Percentiles rank a stretch among this genome's conserved stretches.
Conservation (phyloP, 1,139 yeast species). For the Nadsonia commutata region DNA sequence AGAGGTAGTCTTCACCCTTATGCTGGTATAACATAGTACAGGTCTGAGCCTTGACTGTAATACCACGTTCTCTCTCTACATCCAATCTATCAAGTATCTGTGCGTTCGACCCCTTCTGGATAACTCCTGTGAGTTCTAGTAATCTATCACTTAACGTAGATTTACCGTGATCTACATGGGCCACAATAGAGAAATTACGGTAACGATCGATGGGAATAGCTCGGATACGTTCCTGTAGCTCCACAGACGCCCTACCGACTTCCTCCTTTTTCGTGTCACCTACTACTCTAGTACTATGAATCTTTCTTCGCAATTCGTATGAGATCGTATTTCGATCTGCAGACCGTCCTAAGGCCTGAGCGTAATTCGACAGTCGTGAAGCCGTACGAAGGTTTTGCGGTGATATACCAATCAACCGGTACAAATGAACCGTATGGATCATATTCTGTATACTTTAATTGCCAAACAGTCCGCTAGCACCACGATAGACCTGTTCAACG, state of each 20-base stretch:
- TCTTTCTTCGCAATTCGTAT: not conserved
- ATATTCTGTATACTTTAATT: no score
- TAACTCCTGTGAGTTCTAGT: constrained; percentile 78
- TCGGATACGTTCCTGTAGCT: constrained; percentile 37
- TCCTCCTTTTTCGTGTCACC: not conserved
- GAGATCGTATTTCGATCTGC: no score
- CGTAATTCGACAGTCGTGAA: no score
- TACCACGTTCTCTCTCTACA: constrained; percentile 91
- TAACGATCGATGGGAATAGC: constrained; percentile 70
- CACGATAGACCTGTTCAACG: no score
- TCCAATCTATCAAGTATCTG: constrained; percentile 88
- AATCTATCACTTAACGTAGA: constrained; percentile 81
- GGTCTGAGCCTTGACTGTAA: constrained; percentile 93
- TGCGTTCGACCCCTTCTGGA: constrained; percentile 60
- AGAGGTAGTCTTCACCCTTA: constrained; percentile 55
- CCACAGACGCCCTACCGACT: constrained; percentile 4
- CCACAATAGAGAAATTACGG: constrained; percentile 86
- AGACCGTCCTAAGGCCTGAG: no score
- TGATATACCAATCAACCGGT: no score
- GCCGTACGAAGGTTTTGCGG: no score
- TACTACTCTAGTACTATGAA: not conserved
- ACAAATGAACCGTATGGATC: no score
- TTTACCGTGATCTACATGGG: constrained; percentile 98
- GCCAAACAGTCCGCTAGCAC: no score
- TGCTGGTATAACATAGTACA: constrained; percentile 81